These are phyloP conservation scores for Candida vartiovaarae DNA, from an alignment of 805 yeast genomes.

Conservation along the genomic window DNA sequence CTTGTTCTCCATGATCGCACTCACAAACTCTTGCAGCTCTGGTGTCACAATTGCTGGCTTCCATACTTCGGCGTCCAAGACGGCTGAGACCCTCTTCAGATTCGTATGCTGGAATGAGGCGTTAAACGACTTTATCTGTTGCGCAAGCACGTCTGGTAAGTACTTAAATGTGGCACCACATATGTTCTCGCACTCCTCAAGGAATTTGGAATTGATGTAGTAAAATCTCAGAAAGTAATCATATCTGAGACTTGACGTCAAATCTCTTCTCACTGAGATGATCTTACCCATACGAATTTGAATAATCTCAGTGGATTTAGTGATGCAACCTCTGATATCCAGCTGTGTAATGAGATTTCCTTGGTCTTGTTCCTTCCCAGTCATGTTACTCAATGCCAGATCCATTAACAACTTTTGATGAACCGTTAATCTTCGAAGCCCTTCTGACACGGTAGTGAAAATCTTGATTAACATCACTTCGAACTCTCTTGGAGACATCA, in stretches of 20 bases:
- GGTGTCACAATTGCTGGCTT: conserved; percentile 55
- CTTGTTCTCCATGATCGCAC: conserved; percentile 42
- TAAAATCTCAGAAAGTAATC: conserved; percentile 63
- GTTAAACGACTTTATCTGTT: conserved; percentile 57
- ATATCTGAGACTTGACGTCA: conserved; percentile 49
- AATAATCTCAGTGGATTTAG: conserved; percentile 59
- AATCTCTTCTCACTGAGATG: conserved; percentile 68
- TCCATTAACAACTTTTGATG: conserved; percentile 80
- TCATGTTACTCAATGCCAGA: conserved; percentile 43
- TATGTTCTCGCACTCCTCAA: conserved; percentile 77
- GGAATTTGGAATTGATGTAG: conserved; percentile 57
- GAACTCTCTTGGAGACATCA: conserved; percentile 68
- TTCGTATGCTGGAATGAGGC: conserved; percentile 47
- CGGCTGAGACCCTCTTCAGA: conserved; percentile 36
- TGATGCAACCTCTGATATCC: conserved; percentile 61
- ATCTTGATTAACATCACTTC: conserved; percentile 58
- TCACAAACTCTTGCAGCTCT: conserved; percentile 41
- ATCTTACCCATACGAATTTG: conserved; percentile 76
- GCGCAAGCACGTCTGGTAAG: conserved; percentile 60
- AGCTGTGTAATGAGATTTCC: conserved; percentile 43
- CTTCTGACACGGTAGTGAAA: conserved; percentile 60
- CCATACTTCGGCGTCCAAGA: conserved; percentile 73
- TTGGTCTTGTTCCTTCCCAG: conserved; percentile 25
- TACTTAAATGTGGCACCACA: conserved; percentile 54
- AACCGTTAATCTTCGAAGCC: conserved; percentile 61